phyloP scores from a whole-genome alignment of 2,329 filamentous ascomycete species.

The Beauveria rudraprayagi region DNA sequence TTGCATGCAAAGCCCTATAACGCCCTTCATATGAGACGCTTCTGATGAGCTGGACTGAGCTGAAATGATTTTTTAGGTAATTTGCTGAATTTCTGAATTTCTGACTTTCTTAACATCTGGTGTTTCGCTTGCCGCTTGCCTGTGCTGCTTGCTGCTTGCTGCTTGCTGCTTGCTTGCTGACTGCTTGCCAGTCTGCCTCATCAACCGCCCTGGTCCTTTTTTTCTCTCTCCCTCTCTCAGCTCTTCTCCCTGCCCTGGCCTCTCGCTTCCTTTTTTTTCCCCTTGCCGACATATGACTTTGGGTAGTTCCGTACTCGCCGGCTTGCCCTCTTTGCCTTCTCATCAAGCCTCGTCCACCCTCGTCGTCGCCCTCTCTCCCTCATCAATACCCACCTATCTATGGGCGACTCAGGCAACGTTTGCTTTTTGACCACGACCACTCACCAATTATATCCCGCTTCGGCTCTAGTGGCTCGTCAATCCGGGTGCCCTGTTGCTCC shows the following conservation, averaged over 20 bases:
- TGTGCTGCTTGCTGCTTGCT: too few species aligned
- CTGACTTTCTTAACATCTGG: too few species aligned
- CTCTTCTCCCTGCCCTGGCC: not conserved
- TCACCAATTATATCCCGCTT: not conserved
- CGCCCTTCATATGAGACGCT: not conserved
- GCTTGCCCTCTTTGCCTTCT: not conserved
- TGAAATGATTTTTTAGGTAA: too few species aligned
- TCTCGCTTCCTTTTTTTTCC: not conserved
- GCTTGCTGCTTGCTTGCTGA: too few species aligned
- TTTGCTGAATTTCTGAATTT: too few species aligned
- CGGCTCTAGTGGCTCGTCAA: not conserved
- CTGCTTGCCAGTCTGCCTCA: not conserved
- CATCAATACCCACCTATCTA: not conserved
- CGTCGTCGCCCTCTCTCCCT: not conserved
- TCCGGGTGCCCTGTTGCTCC: not conserved
- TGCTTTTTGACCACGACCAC: not conserved
- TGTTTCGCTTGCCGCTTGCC: too few species aligned
- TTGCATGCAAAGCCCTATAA: not conserved
- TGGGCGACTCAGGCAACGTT: not conserved
- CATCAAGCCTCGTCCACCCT: not conserved
- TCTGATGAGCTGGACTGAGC: not conserved
- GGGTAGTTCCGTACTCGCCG: not conserved
- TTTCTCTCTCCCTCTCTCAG: not conserved
- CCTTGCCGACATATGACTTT: not conserved
- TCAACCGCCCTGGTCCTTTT: not conserved